A percentile compares a stretch with the other conserved stretches of the same genome.
phyloP scores from a whole-genome alignment of 495 filamentous ascomycete genomes.

The Talaromyces liani region DNA sequence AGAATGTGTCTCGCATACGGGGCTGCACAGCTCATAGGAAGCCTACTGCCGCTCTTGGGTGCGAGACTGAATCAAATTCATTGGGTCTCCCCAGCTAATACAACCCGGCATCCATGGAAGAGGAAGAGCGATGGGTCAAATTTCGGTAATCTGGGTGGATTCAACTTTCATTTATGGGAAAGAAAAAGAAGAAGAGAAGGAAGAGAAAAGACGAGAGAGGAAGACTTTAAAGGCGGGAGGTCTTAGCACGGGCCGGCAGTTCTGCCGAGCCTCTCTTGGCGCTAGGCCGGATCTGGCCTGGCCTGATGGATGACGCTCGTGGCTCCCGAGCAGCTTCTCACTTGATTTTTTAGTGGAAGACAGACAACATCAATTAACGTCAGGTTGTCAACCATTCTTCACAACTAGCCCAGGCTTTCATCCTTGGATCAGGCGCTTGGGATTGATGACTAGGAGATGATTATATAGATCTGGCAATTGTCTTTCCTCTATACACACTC shows the following conservation, averaged over 20 bases:
- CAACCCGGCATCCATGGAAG: conserved; percentile 50
- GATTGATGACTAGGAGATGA: conserved; percentile 14
- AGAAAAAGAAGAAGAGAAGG: conserved; percentile 19
- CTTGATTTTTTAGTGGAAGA: not conserved
- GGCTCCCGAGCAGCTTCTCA: not conserved
- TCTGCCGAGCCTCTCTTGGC: not conserved
- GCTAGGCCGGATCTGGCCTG: not conserved
- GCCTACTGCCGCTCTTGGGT: conserved; percentile 57
- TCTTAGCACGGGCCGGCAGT: conserved; percentile 19
- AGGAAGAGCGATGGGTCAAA: conserved; percentile 50
- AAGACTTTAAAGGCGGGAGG: conserved; percentile 15
- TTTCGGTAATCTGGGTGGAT: conserved; percentile 48
- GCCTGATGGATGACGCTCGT: not conserved
- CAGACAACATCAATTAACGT: conserved; percentile 1
- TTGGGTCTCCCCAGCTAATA: conserved; percentile 63
- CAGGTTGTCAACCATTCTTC: not conserved
- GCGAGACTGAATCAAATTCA: conserved; percentile 38
- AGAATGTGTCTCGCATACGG: conserved; percentile 31
- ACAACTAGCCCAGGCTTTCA: not conserved
- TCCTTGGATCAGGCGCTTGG: not conserved
- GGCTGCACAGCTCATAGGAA: conserved; percentile 37
- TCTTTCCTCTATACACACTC: not conserved
- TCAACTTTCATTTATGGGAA: conserved; percentile 52
- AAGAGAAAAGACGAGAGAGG: conserved; percentile 10
- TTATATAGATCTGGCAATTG: conserved; percentile 14